Conservation (phyloP, 2,329 filamentous ascomycete species). For the Kalmusia sp. region DNA sequence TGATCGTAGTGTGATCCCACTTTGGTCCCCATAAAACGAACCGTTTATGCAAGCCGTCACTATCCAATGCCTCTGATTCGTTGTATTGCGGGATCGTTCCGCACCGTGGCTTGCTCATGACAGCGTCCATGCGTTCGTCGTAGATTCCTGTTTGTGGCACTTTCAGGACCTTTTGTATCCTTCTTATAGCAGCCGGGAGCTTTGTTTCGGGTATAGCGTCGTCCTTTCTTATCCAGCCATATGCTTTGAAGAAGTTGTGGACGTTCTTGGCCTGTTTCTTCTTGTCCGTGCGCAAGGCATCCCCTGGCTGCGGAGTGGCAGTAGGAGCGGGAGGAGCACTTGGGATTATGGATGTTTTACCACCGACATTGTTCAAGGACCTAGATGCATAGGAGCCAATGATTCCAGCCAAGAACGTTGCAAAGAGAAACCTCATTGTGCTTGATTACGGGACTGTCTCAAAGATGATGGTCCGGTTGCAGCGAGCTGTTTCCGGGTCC, state of each 20-base stretch:
- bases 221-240: slow-evolving; percentile 34
- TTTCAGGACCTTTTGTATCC: slow-evolving; percentile 33
- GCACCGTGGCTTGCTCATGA: slow-evolving; percentile 36
- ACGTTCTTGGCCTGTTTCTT: slow-evolving; percentile 32
- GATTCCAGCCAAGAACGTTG: slow-evolving; percentile 10
- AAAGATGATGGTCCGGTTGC: background rate
- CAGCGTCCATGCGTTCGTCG: slow-evolving; percentile 29
- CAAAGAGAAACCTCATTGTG: slow-evolving; percentile 19
- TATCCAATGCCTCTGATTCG: slow-evolving; percentile 21
- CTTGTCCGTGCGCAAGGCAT: slow-evolving; percentile 20
- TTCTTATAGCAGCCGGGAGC: slow-evolving; percentile 33
- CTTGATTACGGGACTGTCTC: background rate
- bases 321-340: slow-evolving; percentile 21
- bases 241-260: slow-evolving; percentile 38
- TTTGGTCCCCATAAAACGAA: slow-evolving; percentile 39
- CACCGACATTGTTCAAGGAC: slow-evolving; percentile 4
- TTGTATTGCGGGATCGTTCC: slow-evolving; percentile 34
- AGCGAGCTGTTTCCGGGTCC: background rate
- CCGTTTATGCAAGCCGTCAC: slow-evolving; percentile 20
- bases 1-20: slow-evolving; percentile 33
- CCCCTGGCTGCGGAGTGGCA: slow-evolving; percentile 9
- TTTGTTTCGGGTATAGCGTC: slow-evolving; percentile 28
- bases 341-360: slow-evolving; percentile 28
- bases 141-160: slow-evolving; percentile 33
- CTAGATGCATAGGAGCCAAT: slow-evolving; percentile 13